phyloP scores from a whole-genome alignment of 1,139 yeast genomes.

The Blastobotrys persicus region DNA sequence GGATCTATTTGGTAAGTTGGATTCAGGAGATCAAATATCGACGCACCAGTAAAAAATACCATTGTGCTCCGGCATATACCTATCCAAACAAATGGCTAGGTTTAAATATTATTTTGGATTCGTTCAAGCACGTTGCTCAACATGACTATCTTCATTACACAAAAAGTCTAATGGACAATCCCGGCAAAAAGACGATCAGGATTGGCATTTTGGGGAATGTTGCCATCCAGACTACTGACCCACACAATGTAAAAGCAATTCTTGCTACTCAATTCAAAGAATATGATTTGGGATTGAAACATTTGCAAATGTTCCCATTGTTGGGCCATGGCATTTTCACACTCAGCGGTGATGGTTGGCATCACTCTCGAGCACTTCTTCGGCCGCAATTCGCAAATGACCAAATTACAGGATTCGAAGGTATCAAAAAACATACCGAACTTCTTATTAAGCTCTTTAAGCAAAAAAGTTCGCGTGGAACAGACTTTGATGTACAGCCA shows the following conservation, averaged over 20 bases:
- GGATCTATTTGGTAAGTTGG: background rate
- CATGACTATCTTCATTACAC: background rate
- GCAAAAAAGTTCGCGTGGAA: slow-evolving; percentile 15
- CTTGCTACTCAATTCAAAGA: slow-evolving; percentile 46
- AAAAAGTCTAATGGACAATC: background rate
- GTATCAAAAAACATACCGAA: slow-evolving; percentile 41
- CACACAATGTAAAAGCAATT: slow-evolving; percentile 43
- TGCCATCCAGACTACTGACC: slow-evolving; percentile 41
- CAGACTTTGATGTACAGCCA: slow-evolving; percentile 46
- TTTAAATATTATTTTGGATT: background rate
- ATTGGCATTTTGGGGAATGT: background rate
- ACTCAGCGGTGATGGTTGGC: slow-evolving; percentile 51
- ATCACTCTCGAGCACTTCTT: slow-evolving; percentile 53
- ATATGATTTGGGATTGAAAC: slow-evolving; percentile 53
- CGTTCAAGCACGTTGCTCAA: background rate
- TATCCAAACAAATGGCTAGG: background rate
- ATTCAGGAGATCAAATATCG: background rate
- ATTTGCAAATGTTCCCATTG: slow-evolving; percentile 42
- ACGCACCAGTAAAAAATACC: background rate
- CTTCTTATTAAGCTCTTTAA: slow-evolving; percentile 31
- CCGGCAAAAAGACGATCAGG: slow-evolving; percentile 7
- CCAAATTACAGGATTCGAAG: slow-evolving; percentile 49
- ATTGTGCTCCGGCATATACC: background rate
- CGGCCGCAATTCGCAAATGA: slow-evolving; percentile 56
- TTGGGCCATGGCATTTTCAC: slow-evolving; percentile 56